A percentile compares a stretch with the other conserved stretches of the same genome.
Evolutionary conservation across 129 eudicot genomes (phyloP).

Genomic region (Chrysanthemum makinoi): DNA sequence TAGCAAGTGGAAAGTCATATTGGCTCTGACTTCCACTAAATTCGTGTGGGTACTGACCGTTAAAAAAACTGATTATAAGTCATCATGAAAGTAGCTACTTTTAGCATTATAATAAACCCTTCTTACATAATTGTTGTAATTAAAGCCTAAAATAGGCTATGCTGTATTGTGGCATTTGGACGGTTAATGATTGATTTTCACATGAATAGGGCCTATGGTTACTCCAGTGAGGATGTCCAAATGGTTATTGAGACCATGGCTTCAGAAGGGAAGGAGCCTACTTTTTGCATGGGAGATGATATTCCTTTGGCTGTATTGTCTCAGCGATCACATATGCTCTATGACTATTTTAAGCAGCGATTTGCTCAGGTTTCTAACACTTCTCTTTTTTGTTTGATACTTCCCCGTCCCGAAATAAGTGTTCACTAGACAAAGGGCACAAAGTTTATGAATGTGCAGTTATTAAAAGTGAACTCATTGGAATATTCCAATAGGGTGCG

Average conservation of each 20-base stretch:
- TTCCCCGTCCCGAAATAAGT: neutral
- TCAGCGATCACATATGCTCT: conserved; percentile 83
- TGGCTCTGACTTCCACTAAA: neutral
- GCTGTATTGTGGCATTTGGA: conserved; percentile 12
- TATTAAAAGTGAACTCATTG: too few relatives aligned
- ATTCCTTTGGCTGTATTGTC: conserved; percentile 88
- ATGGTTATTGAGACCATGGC: conserved; percentile 99
- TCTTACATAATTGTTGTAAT: conserved; percentile 14
- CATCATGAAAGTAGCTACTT: too few relatives aligned
- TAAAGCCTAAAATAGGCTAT: neutral
- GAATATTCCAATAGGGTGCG: too few relatives aligned
- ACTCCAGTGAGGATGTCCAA: conserved; percentile 99
- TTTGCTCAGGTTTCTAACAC: conserved; percentile 82
- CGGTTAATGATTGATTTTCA: conserved; percentile 16
- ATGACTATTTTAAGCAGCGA: conserved; percentile 97
- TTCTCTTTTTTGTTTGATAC: conserved; percentile 1
- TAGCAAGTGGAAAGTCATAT: neutral
- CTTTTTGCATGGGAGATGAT: conserved; percentile 99
- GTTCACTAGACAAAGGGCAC: too few relatives aligned
- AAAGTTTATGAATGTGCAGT: too few relatives aligned
- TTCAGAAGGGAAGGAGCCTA: conserved; percentile 97
- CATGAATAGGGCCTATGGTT: conserved; percentile 80
- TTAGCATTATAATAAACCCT: neutral
- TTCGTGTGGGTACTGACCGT: neutral
- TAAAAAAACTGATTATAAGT: too few relatives aligned